Conservation (phyloP, 495 filamentous ascomycete species). For the Neurospora sublineolata region DNA sequence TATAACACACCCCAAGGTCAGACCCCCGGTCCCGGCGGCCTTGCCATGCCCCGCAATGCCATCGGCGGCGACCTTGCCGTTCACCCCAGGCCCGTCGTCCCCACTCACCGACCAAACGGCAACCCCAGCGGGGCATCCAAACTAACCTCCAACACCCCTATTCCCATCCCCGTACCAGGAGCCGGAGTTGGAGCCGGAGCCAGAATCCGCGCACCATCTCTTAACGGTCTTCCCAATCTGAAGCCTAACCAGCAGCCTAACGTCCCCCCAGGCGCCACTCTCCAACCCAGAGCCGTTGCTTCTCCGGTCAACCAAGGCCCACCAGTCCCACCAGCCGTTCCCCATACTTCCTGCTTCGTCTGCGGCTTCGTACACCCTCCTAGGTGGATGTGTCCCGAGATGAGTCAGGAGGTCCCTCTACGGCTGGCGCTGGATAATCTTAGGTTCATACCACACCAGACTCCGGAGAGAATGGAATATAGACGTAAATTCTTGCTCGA, state of each 20-base stretch:
- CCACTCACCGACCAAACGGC: background rate
- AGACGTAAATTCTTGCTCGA: background rate
- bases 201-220: background rate
- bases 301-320: background rate
- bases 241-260: background rate
- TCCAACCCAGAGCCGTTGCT: background rate
- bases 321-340: background rate
- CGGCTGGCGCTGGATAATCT: slow-evolving; percentile 15
- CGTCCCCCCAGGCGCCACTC: background rate
- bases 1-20: slow-evolving; percentile 1
- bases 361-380: slow-evolving; percentile 20
- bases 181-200: slow-evolving; percentile 1
- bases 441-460: background rate
- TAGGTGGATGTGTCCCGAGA: slow-evolving; percentile 21
- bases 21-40: background rate
- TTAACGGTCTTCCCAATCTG: background rate
- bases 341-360: slow-evolving; percentile 18
- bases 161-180: background rate
- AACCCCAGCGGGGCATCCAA: background rate
- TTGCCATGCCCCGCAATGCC: background rate
- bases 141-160: background rate
- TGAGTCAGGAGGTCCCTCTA: slow-evolving; percentile 18
- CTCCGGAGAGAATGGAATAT: background rate
- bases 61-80: slow-evolving; percentile 1
- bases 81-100: background rate